Base-by-base conservation (phyloP, 2,329 filamentous ascomycete species). In the Mycosphaerelloides madeirae region DNA sequence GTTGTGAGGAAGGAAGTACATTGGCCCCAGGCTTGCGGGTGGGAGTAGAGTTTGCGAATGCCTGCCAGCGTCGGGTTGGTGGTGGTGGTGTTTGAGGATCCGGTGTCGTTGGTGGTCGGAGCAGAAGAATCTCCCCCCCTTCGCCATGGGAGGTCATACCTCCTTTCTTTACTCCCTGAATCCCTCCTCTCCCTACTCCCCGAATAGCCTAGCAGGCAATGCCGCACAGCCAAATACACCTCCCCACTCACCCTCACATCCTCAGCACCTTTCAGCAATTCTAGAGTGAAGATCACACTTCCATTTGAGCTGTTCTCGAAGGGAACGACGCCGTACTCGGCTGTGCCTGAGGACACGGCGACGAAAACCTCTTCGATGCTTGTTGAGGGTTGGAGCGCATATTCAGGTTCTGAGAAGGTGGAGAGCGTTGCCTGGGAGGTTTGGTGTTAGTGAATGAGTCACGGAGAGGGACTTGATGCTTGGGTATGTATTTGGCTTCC, bases 231-330 rank as follows among this genome's bases (percentile, higher is more conserved):
- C 33, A 97, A 76, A 60, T 95, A 96, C 45, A 84, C 78, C 70
- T 97, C 93, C 35, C 80, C 87, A 61, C 83, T 86, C 31, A 97
- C 85, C 37, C 77, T 74, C 35, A 96, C 76, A 61, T 86, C 80
- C 9, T 75, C 73, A 62, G 85, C 87, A 19, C 85, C 75, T 68
- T 95, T 88, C 54, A 87, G 87, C 48, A 98, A 80, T 67, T 96
- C 90, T 18, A 97, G 78, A 0, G 90, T 95, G 65, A 88, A 86
- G 44, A 93, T 81, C 38, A 98, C 93, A 43, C 85, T 84, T 60
- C 93, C 93, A 67, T 97, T 95, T 63, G 87, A 91, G 31, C 87
- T 94, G 72, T 98, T 98, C 65, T 97, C 91, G 67, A 95, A 90
- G 6, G 93, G 93, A 1, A 96, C 85, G 25, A 97, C 85, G 55